Evolutionary conservation across 441 rosid species (phyloP).

Genomic region (Mallotus repandus): DNA sequence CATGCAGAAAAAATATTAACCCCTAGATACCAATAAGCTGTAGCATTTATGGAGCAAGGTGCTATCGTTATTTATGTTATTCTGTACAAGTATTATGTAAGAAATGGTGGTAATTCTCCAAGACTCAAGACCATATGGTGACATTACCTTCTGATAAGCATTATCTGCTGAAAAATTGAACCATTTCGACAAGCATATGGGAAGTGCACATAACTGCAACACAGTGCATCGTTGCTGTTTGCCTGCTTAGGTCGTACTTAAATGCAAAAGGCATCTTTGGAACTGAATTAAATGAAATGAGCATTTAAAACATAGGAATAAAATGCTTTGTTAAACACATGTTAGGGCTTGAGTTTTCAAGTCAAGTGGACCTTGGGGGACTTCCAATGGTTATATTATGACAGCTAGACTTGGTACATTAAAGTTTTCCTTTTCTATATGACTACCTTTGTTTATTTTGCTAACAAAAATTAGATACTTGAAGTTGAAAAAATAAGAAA

Average conservation of each 20-base stretch:
- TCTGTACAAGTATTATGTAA: not conserved
- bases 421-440: not conserved
- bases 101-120: not conserved
- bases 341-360: not conserved
- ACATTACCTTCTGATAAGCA: not conserved
- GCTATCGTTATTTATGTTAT: not conserved
- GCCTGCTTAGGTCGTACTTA: not conserved
- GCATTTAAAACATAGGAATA: not conserved
- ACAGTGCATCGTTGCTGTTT: not conserved
- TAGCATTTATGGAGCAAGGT: not conserved
- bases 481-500: not conserved
- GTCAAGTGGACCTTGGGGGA: not conserved
- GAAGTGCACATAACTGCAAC: not conserved
- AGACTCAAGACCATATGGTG: not conserved
- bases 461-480: not conserved
- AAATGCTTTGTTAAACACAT: not conserved
- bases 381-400: not conserved
- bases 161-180: not conserved
- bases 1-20: not conserved
- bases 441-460: not conserved
- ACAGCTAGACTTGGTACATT: too few species aligned
- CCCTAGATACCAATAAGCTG: not conserved
- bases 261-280: not conserved
- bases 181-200: not conserved
- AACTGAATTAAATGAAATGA: not conserved